These are phyloP conservation scores for Penicillium sp. DNA, from an alignment of 2,329 filamentous ascomycete species.

Conservation along the genomic window DNA sequence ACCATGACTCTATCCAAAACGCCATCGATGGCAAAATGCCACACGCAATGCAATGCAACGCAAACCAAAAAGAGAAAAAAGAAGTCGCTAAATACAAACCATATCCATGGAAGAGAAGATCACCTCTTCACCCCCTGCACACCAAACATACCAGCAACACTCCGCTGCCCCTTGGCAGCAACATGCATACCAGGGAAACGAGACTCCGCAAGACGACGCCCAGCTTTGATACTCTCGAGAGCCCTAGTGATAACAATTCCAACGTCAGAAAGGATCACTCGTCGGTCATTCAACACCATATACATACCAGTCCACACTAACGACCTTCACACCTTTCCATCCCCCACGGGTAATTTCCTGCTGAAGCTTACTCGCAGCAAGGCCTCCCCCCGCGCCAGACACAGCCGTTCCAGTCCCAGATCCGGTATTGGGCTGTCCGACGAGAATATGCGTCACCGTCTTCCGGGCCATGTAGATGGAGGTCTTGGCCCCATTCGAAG, in stretches of 20 bases:
- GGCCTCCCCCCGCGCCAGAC: conserved; percentile 59
- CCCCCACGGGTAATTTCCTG: conserved; percentile 62
- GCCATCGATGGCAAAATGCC: background rate
- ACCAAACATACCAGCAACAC: conserved; percentile 51
- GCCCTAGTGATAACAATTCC: conserved; percentile 46
- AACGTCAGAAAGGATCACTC: conserved; percentile 17
- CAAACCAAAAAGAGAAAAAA: background rate
- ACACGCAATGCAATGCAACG: conserved; percentile 1
- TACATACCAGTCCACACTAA: conserved; percentile 68
- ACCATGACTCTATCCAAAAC: background rate
- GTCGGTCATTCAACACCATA: conserved; percentile 5
- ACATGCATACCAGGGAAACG: conserved; percentile 59
- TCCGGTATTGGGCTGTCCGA: conserved; percentile 51
- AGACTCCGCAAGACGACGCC: conserved; percentile 65
- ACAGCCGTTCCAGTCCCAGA: conserved; percentile 10
- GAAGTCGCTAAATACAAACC: background rate
- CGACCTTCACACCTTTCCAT: conserved; percentile 66
- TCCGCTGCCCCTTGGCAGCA: conserved; percentile 54
- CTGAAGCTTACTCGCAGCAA: conserved; percentile 70
- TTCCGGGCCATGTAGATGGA: conserved; percentile 63
- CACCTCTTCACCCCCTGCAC: conserved; percentile 1
- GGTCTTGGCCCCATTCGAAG: conserved; percentile 62
- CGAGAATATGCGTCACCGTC: conserved; percentile 75
- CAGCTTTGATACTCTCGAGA: conserved; percentile 70
- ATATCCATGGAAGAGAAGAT: background rate